These are phyloP conservation scores for Phaffomyces antillensis DNA, from an alignment of 805 yeast species.

Conservation along the genomic window DNA sequence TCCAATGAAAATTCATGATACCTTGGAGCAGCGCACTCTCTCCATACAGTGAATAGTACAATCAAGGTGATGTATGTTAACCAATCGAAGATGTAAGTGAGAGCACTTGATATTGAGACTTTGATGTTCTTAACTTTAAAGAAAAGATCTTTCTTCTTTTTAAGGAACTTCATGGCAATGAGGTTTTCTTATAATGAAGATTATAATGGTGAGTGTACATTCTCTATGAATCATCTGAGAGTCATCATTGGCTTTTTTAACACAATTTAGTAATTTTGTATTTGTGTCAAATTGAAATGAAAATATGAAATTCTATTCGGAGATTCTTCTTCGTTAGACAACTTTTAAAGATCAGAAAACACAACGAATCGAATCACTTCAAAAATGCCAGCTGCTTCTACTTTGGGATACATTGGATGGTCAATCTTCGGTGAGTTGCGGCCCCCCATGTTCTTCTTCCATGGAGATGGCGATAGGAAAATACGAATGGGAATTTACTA, in stretches of 20 bases:
- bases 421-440: slow-evolving; percentile 28
- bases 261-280: background rate
- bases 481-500: too few species aligned
- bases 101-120: slow-evolving; percentile 23
- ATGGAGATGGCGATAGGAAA: too few species aligned
- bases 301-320: background rate
- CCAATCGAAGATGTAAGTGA: slow-evolving; percentile 29
- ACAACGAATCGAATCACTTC: background rate
- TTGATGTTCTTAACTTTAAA: slow-evolving; percentile 18
- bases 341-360: background rate
- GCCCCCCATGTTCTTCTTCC: background rate
- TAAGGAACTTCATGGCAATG: slow-evolving; percentile 1
- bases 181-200: too few species aligned
- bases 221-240: too few species aligned
- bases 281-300: background rate
- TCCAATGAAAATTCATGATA: slow-evolving; percentile 33
- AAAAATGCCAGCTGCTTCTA: slow-evolving; percentile 19
- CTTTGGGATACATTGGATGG: slow-evolving; percentile 29
- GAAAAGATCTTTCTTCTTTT: slow-evolving; percentile 17
- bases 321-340: too few species aligned
- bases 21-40: slow-evolving; percentile 29
- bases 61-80: slow-evolving; percentile 16
- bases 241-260: too few species aligned
- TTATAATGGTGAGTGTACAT: too few species aligned
- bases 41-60: slow-evolving; percentile 22